Base-by-base conservation (phyloP, 257 asterid species). In the Solanum paucissectum region DNA sequence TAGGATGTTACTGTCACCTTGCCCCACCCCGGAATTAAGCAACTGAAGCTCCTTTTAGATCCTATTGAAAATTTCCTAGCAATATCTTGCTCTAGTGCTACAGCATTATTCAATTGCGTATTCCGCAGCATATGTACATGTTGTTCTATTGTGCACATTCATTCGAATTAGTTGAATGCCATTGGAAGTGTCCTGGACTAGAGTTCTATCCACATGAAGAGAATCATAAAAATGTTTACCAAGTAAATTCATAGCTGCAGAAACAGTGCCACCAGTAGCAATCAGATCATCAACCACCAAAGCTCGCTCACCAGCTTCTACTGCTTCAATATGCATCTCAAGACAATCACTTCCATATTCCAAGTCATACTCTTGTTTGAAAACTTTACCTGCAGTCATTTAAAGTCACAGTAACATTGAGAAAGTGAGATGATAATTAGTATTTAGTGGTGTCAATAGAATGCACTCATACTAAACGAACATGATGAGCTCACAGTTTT, bases 291-390 rank as follows among this genome's bases (percentile, higher is more conserved):
- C 98, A 40, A 95, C 98, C 44, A 95, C 96, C 77, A 95, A 89
- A 37, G 97, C 95, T 68, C 89, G 93, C 71, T 95, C 98, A 20
- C 94, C 97, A 27, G 94, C 89, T 86, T 92, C 93, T 38, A 95
- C 96, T 9, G 96, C 98, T 60, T 94, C 98, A 73, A 94, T 91
- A 82, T 94, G 98, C 97, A 95, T 94, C 90, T 95, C 98, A 71
- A 95, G 93, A 86, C 98, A 95, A 89, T 95, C 98, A 25, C 98
- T 95, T 90, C 98, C 98, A 83, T 95, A 95, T 90, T 95, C 98
- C 94, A 95, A 92, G 89, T 92, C 97, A 82, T 95, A 95, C 89
- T 94, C 98, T 89, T 95, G 93, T 87, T 92, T 92, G 77, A 91
- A 89, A 87, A 95, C 98, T 88, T 95, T 64, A 72, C 98, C 98